Evolutionary conservation across 148 eudicot genomes (phyloP).

Genomic region (Fagopyrum homotropicum): DNA sequence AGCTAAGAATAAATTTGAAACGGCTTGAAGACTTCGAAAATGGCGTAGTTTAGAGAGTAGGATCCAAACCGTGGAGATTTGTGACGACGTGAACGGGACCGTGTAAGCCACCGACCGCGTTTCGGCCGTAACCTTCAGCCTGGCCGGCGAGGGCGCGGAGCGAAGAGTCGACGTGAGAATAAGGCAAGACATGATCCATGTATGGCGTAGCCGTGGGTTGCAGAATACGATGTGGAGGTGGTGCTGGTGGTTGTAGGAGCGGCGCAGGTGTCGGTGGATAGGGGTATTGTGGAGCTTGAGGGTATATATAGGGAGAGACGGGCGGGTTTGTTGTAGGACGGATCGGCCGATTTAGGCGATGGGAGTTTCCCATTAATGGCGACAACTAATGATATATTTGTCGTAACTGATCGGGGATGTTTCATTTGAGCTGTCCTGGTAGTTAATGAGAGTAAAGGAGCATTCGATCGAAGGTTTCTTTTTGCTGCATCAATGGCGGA

Average conservation of each 20-base stretch:
- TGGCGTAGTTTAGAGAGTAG: not conserved
- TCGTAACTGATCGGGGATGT: not conserved
- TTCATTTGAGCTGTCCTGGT: not conserved
- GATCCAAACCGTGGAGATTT: conserved; percentile 43
- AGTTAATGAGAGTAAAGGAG: conserved; percentile 4
- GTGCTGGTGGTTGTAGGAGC: conserved; percentile 3
- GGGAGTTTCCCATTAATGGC: conserved; percentile 13
- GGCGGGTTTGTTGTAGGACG: conserved; percentile 13
- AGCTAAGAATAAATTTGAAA: not conserved
- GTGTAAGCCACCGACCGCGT: conserved; percentile 57
- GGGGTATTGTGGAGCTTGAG: conserved; percentile 11
- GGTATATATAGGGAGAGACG: conserved; percentile 19
- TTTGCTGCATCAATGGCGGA: conserved; percentile 9
- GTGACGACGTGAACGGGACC: conserved; percentile 55
- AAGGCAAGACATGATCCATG: conserved; percentile 39
- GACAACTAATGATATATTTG: not conserved
- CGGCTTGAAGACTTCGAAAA: not conserved
- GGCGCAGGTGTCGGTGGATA: conserved; percentile 7
- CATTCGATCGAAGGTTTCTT: not conserved
- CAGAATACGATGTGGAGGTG: conserved; percentile 6
- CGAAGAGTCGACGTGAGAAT: conserved; percentile 47
- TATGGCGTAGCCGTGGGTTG: conserved; percentile 7
- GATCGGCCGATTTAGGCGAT: conserved; percentile 21
- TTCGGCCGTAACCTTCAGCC: conserved; percentile 78
- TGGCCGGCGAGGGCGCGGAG: conserved; percentile 53